A percentile compares a stretch with the other conserved stretches of the same genome.
These are phyloP conservation scores for Lactarius pseudohatsudake DNA, from an alignment of 768 basidiomycete genomes.

Conservation along the genomic window DNA sequence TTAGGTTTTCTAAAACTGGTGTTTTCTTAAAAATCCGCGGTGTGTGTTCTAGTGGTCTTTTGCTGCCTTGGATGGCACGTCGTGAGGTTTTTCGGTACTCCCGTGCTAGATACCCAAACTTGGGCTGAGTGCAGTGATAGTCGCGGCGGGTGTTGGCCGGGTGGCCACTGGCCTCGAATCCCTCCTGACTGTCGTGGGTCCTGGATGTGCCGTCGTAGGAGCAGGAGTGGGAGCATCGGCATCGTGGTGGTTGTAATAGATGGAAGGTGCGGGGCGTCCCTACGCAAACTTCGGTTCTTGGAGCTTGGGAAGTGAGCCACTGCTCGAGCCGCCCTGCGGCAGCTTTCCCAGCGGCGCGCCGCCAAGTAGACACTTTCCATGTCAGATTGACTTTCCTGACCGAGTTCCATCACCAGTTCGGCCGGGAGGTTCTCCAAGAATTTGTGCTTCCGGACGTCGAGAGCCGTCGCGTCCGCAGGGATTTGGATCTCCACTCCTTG, in stretches of 20 bases:
- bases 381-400: not conserved
- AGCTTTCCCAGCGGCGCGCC: not conserved
- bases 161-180: not conserved
- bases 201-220: not conserved
- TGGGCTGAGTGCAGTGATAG: not conserved
- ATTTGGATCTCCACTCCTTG: not conserved
- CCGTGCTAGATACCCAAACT: not conserved
- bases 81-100: not conserved
- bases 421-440: not conserved
- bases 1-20: too few relatives aligned
- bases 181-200: not conserved
- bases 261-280: not conserved
- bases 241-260: not conserved
- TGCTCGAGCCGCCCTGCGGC: not conserved
- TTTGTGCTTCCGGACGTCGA: not conserved
- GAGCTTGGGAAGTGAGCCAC: not conserved
- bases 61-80: not conserved
- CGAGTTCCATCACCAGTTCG: not conserved
- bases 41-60: not conserved
- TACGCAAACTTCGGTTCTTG: not conserved
- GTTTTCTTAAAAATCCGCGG: too few relatives aligned
- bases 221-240: not conserved
- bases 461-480: not conserved
- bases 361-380: constrained; percentile 1
- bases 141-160: not conserved